These are phyloP conservation scores for Mycena maculata DNA, from an alignment of 768 basidiomycete genomes.

Conservation along the genomic window DNA sequence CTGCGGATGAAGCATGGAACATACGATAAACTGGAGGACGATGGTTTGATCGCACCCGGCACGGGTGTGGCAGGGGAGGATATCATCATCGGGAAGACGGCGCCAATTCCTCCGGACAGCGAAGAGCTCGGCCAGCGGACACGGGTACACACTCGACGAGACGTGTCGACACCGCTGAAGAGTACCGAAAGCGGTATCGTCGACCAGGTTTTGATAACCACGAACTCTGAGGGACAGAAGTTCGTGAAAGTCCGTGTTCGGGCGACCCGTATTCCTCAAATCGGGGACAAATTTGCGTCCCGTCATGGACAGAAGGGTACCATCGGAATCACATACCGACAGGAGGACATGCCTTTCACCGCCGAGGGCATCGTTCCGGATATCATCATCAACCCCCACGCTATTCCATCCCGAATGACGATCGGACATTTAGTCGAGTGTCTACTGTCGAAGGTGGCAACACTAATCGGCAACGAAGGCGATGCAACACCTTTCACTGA, in stretches of 20 bases:
- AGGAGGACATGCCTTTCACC: slow-evolving; percentile 99
- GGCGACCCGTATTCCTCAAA: slow-evolving; percentile 96
- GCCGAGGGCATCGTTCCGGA: slow-evolving; percentile 97
- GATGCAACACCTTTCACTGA: slow-evolving; percentile 99
- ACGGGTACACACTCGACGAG: slow-evolving; percentile 91
- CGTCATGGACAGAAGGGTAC: slow-evolving; percentile 99
- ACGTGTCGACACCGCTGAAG: slow-evolving; percentile 97
- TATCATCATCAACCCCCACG: slow-evolving; percentile 98
- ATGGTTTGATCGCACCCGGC: slow-evolving; percentile 95
- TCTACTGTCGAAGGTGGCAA: slow-evolving; percentile 95
- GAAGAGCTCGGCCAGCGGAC: slow-evolving; percentile 98
- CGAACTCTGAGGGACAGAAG: slow-evolving; percentile 95
- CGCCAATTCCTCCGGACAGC: slow-evolving; percentile 94
- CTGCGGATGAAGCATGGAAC: slow-evolving; percentile 98
- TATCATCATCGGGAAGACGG: slow-evolving; percentile 99
- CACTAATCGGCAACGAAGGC: slow-evolving; percentile 95
- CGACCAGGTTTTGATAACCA: slow-evolving; percentile 96
- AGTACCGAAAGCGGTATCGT: slow-evolving; percentile 98
- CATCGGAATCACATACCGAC: slow-evolving; percentile 98
- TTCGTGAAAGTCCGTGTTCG: slow-evolving; percentile 98
- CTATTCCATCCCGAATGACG: slow-evolving; percentile 99
- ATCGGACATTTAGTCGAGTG: slow-evolving; percentile 99
- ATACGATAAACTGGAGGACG: slow-evolving; percentile 97
- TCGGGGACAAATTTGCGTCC: slow-evolving; percentile 99
- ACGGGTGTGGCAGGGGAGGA: slow-evolving; percentile 96